Evolutionary conservation across 495 filamentous ascomycete genomes (phyloP), one percentile per base, ranked within the genome.

Genomic region (Podospora fimiseda): DNA sequence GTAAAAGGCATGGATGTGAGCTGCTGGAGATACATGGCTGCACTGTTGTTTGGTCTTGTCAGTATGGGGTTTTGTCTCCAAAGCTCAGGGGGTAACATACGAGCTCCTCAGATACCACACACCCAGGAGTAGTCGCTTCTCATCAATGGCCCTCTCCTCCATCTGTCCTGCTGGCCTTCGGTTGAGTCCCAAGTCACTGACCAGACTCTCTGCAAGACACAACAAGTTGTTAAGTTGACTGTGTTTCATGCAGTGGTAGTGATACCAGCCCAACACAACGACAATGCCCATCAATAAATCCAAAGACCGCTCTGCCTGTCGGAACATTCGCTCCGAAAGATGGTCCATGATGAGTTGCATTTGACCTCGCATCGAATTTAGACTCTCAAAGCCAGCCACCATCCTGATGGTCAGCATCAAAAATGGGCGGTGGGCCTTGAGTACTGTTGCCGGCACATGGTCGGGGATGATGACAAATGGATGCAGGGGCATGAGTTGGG

Each of bases 241-340:
- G 60, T 63, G 73, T 60, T 63, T 63, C 63, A 63, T 58, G 54
- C 62, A 73, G 51, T 61, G 73, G 55, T 67, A 70, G 42, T 67
- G 69, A 41, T 69, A 72, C 63, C 67, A 78, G 9, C 74, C 76
- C 15, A 79, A 55, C 41, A 73, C 67, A 2, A 78, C 57, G 9
- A 76, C 56, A 18, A 77, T 65, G 14, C 76, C 73, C 60, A 76
- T 70, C 9, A 80, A 67, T 15, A 76, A 57, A 37, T 80, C 76
- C 37, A 80, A 57, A 21, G 70, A 76, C 15, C 72, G 60, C 40
- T 78, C 71, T 5, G 68, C 68, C 30, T 70, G 67, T 46, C 78
- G 51, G 13, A 78, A 57, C 63, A 80, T 72, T 19, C 67, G 65
- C 21, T 71, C 66, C 19, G 70, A 56, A 44, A 75, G 56, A 37